phyloP scores from a whole-genome alignment of 352 stramenopile genomes.

The Globisporangium uncinulatum region DNA sequence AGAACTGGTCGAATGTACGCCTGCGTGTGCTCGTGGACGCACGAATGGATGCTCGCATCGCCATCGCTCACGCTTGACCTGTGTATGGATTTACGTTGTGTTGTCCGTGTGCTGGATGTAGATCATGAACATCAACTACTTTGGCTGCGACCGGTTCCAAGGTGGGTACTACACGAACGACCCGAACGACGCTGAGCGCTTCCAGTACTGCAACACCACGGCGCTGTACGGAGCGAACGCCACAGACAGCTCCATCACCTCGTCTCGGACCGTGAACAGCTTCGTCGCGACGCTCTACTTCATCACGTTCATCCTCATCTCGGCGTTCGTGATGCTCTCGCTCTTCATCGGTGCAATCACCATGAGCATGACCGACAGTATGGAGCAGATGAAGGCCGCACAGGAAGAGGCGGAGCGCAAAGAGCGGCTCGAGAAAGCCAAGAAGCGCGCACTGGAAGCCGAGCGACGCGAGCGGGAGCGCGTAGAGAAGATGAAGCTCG shows the following conservation, averaged over 20 bases:
- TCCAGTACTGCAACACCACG: constrained; percentile 62
- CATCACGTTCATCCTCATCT: constrained; percentile 86
- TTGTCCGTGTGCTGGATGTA: constrained; percentile 7
- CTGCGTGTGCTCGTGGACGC: not conserved
- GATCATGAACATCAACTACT: constrained; percentile 85
- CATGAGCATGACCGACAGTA: constrained; percentile 88
- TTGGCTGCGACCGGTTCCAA: constrained; percentile 54
- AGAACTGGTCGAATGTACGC: constrained; percentile 74
- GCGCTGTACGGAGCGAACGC: constrained; percentile 46
- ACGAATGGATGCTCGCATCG: not conserved
- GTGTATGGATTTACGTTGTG: not conserved
- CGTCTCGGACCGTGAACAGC: constrained; percentile 39
- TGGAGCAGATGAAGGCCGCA: constrained; percentile 81
- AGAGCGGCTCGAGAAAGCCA: constrained; percentile 48
- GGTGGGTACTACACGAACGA: constrained; percentile 67
- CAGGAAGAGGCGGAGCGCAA: constrained; percentile 65
- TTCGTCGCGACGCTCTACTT: constrained; percentile 70
- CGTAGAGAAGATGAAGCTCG: constrained; percentile 24
- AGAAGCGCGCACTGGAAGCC: constrained; percentile 46
- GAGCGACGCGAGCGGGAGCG: constrained; percentile 37
- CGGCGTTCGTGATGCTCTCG: constrained; percentile 86
- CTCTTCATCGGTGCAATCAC: constrained; percentile 89
- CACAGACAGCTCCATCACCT: constrained; percentile 26
- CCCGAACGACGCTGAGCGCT: constrained; percentile 22
- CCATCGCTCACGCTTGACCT: not conserved